Percentiles rank a stretch among this genome's conserved stretches.
Evolutionary conservation across 2,329 filamentous ascomycete species (phyloP).

Genomic region (Colletotrichum tropicale): DNA sequence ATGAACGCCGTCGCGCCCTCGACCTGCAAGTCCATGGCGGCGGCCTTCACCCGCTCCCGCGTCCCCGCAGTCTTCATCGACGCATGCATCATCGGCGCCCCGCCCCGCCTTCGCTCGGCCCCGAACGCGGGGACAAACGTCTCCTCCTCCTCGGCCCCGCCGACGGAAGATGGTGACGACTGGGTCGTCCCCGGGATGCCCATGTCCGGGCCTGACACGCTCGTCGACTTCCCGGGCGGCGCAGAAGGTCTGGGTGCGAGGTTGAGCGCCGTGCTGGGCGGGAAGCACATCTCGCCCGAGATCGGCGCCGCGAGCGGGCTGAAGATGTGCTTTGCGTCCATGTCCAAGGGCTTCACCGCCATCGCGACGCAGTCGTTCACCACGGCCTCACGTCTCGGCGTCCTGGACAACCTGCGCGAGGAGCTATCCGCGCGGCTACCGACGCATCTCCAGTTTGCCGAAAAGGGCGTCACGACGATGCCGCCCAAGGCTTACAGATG

Average conservation of each 20-base stretch:
- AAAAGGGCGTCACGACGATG: slow-evolving; percentile 62
- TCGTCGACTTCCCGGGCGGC: slow-evolving; percentile 39
- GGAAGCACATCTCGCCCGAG: slow-evolving; percentile 49
- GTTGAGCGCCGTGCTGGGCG: slow-evolving; percentile 49
- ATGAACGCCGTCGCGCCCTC: slow-evolving; percentile 70
- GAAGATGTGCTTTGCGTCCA: slow-evolving; percentile 69
- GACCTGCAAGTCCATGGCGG: slow-evolving; percentile 48
- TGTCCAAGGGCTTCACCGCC: slow-evolving; percentile 70
- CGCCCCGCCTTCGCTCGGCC: slow-evolving; percentile 43
- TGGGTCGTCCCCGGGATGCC: slow-evolving; percentile 50
- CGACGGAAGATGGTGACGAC: slow-evolving; percentile 19
- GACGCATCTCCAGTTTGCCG: slow-evolving; percentile 45
- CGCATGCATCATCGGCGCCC: slow-evolving; percentile 61
- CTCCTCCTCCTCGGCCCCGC: slow-evolving; percentile 4
- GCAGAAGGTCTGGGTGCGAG: slow-evolving; percentile 35
- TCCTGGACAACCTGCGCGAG: slow-evolving; percentile 61
- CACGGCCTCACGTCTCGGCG: slow-evolving; percentile 67
- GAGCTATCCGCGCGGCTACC: slow-evolving; percentile 60
- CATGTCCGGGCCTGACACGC: slow-evolving; percentile 50
- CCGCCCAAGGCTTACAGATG: slow-evolving; percentile 79
- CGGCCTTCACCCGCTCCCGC: slow-evolving; percentile 42
- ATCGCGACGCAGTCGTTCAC: slow-evolving; percentile 74
- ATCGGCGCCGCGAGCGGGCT: slow-evolving; percentile 63
- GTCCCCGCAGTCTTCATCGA: slow-evolving; percentile 57
- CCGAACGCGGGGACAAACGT: slow-evolving; percentile 21